Evolutionary conservation across 108 stramenopile species (phyloP), one percentile per base, ranked within the genome.

Genomic region (Stephanodiscus minutulus): DNA sequence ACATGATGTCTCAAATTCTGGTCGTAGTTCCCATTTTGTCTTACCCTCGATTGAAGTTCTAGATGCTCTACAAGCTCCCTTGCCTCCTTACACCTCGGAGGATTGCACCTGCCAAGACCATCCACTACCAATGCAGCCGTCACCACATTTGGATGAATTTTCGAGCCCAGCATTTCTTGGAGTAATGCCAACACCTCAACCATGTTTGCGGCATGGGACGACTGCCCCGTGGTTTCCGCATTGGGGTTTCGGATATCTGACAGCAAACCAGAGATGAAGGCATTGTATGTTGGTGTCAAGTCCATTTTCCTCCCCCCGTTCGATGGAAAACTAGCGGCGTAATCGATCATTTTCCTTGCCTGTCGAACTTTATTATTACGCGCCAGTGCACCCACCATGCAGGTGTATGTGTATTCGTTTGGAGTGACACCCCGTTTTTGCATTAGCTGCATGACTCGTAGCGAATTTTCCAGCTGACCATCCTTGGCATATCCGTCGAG

Each of bases 361-460:
- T 88, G 71, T 5, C 85, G 82, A 4, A 89, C 33, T 28, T 83
- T 85, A 9, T 77, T 74, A 31, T 78, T 70, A 7, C 87, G 62
- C 50, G 87, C 88, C 29, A 94, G 70, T 3, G 82, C 90, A 37
- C 87, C 87, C 60, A 94, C 83, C 46, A 90, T 73, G 64, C 86
- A 85, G 7, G 92, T 88, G 52, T 87, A 94, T 0, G 90, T 87
- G 54, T 83, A 86, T 74, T 87, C 90, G 49, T 90, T 94, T 0
- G 90, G 87, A 29, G 81, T 61, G 2, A 94, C 86, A 9, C 73
- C 74, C 24, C 84, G 76, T 48, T 73, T 44, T 59, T 72, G 77
- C 92, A 94, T 94, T 2, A 68, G 58, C 60, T 83, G 81, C 61
- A 91, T 63, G 17, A 82, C 55, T 25, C 55, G 49, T 17, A 85